Conservation (phyloP, 768 basidiomycete species). For the Kondoa subrosea region DNA sequence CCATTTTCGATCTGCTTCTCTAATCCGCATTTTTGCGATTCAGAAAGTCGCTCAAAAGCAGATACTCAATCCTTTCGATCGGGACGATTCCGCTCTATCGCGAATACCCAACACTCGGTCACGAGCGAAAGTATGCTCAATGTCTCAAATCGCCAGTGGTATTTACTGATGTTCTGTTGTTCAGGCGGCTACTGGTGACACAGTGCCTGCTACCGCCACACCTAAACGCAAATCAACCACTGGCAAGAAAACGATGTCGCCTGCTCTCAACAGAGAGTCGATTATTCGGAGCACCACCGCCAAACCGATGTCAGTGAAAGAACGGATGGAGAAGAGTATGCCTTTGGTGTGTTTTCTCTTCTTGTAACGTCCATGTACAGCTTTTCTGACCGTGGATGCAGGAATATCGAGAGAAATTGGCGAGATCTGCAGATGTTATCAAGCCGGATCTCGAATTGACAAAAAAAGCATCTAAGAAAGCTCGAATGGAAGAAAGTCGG, state of each 20-base stretch:
- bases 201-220: not conserved
- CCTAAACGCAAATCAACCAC: not conserved
- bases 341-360: not conserved
- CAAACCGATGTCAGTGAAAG: conserved; percentile 1
- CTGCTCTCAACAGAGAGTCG: not conserved
- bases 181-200: too few species aligned
- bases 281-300: not conserved
- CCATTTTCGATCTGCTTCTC: not conserved
- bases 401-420: not conserved
- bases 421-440: not conserved
- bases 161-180: too few species aligned
- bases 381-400: not conserved
- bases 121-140: not conserved
- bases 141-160: not conserved
- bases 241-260: not conserved
- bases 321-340: conserved; percentile 8
- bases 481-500: not conserved
- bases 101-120: not conserved
- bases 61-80: conserved; percentile 5
- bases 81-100: not conserved
- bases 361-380: not conserved
- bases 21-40: not conserved
- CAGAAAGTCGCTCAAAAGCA: not conserved
- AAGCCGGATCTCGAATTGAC: not conserved
- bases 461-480: not conserved